phyloP scores from a whole-genome alignment of 2,329 filamentous ascomycete species.

The Davidsoniella neocaledoniae region DNA sequence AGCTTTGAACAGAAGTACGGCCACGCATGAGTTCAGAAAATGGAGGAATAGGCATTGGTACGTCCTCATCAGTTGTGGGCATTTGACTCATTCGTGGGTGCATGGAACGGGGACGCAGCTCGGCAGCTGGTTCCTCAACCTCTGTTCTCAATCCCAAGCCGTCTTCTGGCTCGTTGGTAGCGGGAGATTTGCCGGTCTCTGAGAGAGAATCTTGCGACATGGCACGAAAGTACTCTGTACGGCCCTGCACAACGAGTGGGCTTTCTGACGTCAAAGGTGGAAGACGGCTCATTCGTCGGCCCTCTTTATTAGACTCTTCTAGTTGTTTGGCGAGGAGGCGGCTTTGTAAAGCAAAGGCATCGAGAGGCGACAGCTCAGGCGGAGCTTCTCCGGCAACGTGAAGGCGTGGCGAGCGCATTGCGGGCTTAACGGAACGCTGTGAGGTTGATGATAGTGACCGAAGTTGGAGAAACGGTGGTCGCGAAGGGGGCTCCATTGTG shows the following conservation, averaged over 20 bases:
- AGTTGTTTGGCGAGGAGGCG: slow-evolving; percentile 75
- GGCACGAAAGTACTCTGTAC: slow-evolving; percentile 68
- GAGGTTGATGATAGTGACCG: slow-evolving; percentile 40
- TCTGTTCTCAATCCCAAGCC: slow-evolving; percentile 35
- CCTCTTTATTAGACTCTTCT: slow-evolving; percentile 57
- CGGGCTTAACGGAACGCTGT: slow-evolving; percentile 26
- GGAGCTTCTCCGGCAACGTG: slow-evolving; percentile 68
- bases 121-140: slow-evolving; percentile 37
- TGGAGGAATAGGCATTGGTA: slow-evolving; percentile 5
- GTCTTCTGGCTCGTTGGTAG: slow-evolving; percentile 17
- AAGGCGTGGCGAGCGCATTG: slow-evolving; percentile 55
- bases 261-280: slow-evolving; percentile 70
- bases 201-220: slow-evolving; percentile 44
- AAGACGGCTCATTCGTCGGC: slow-evolving; percentile 67
- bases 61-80: slow-evolving; percentile 25
- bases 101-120: slow-evolving; percentile 52
- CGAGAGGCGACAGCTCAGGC: slow-evolving; percentile 80
- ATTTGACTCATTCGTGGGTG: slow-evolving; percentile 57
- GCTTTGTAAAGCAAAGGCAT: slow-evolving; percentile 87
- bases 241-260: slow-evolving; percentile 55
- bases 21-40: slow-evolving; percentile 12
- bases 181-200: slow-evolving; percentile 15
- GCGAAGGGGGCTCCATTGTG: slow-evolving; percentile 32
- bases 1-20: slow-evolving; percentile 2
- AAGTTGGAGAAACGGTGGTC: slow-evolving; percentile 40